Conservation (phyloP, 768 basidiomycete genomes). For the Leccinum arenicola region DNA sequence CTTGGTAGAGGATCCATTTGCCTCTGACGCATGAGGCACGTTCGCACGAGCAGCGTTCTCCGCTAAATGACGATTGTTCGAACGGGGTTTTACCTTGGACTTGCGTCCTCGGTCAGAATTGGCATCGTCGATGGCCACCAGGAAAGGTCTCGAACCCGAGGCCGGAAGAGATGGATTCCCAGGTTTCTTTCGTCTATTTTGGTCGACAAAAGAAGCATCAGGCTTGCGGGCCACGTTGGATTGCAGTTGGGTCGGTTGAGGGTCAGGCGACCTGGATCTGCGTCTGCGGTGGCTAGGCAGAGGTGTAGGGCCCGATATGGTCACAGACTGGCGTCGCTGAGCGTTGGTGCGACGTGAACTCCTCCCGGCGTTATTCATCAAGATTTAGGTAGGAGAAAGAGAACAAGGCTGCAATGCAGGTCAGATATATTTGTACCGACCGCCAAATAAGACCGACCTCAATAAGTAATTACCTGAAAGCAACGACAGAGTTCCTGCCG, state of each 20-base stretch:
- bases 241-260: constrained; percentile 19
- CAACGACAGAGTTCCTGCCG: background rate
- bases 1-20: constrained; percentile 8
- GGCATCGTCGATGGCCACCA: constrained; percentile 25
- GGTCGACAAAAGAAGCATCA: constrained; percentile 23
- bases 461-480: background rate
- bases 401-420: background rate
- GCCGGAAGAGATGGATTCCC: constrained; percentile 14
- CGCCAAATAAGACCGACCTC: constrained; percentile 6
- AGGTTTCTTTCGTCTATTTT: constrained; percentile 32
- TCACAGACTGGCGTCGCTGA: constrained; percentile 22
- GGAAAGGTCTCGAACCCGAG: constrained; percentile 23
- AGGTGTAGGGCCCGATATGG: constrained; percentile 17
- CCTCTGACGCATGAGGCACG: constrained; percentile 11
- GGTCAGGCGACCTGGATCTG: constrained; percentile 37
- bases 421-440: background rate
- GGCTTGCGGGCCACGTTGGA: constrained; percentile 12
- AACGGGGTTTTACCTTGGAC: constrained; percentile 26
- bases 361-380: constrained; percentile 25
- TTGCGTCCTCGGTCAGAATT: constrained; percentile 33
- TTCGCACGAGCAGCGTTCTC: constrained; percentile 19
- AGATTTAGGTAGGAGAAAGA: background rate
- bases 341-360: constrained; percentile 26
- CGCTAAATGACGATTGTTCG: constrained; percentile 21
- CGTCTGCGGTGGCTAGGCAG: constrained; percentile 25